phyloP scores from a whole-genome alignment of 306 rosid species.

The Corylus avellana region DNA sequence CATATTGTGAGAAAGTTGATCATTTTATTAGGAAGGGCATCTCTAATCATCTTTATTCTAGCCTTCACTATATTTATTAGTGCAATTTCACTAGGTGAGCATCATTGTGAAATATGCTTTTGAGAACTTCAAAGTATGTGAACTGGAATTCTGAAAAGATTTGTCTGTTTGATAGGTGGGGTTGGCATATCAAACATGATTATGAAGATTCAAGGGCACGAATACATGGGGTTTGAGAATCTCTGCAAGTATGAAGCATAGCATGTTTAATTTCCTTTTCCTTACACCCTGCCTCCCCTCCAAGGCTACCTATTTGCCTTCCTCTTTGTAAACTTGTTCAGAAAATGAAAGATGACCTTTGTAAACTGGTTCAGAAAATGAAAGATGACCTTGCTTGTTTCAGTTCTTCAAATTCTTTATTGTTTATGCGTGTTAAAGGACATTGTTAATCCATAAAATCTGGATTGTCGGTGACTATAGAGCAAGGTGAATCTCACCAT shows the following conservation, averaged over 20 bases:
- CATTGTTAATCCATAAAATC: no score
- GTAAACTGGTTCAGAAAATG: not conserved
- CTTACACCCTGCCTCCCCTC: no score
- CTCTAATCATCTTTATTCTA: slow-evolving; percentile 83
- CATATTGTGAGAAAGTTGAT: slow-evolving; percentile 69
- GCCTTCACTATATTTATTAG: slow-evolving; percentile 72
- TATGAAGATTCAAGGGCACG: slow-evolving; percentile 48
- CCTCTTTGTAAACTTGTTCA: not conserved
- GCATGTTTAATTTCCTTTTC: not conserved
- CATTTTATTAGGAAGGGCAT: slow-evolving; percentile 75
- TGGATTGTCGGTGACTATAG: no score
- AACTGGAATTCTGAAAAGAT: slow-evolving; percentile 20
- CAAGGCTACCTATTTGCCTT: not conserved
- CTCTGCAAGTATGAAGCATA: slow-evolving; percentile 64
- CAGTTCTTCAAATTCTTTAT: not conserved
- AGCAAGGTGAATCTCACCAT: no score
- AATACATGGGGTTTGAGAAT: slow-evolving; percentile 89
- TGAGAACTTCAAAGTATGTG: not conserved
- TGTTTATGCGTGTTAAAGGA: not conserved
- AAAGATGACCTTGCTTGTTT: not conserved
- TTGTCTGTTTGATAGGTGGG: slow-evolving; percentile 58
- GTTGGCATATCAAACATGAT: slow-evolving; percentile 77
- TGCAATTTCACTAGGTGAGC: slow-evolving; percentile 75
- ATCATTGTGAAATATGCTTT: not conserved
- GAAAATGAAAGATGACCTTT: not conserved